A percentile compares a stretch with the other conserved stretches of the same genome.
These are phyloP conservation scores for Heracleum sosnowskyi DNA, from an alignment of 129 eudicot species.

Conservation along the genomic window DNA sequence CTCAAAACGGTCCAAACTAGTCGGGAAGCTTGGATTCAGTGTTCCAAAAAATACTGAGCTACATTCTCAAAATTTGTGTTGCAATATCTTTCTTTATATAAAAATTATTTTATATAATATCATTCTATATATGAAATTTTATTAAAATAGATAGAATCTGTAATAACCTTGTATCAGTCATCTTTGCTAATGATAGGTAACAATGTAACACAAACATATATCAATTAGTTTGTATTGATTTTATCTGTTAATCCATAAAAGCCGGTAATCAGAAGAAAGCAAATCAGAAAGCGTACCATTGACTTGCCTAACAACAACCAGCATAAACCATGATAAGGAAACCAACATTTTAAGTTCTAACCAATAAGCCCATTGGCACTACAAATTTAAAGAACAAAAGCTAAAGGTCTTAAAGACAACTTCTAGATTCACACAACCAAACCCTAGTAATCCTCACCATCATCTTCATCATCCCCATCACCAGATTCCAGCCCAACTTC, in stretches of 20 bases:
- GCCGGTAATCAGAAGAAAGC: background rate
- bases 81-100: no score
- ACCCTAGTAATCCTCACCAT: constrained; percentile 45
- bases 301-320: background rate
- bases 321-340: background rate
- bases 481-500: constrained; percentile 71
- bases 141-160: no score
- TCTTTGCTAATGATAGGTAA: no score
- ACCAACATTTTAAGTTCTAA: constrained; percentile 10
- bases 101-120: no score
- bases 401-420: background rate
- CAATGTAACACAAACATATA: background rate
- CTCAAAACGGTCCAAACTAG: background rate
- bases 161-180: no score
- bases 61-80: no score
- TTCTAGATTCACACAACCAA: background rate
- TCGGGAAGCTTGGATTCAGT: background rate
- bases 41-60: no score
- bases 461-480: constrained; percentile 76
- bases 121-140: no score
- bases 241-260: background rate
- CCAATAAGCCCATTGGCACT: constrained; percentile 59
- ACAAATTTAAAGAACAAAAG: background rate
- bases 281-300: background rate
- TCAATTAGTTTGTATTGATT: background rate